Percentiles rank a stretch among this genome's conserved stretches.
These are phyloP conservation scores for Cladorrhinum samala DNA, from an alignment of 495 filamentous ascomycete genomes.

Conservation along the genomic window DNA sequence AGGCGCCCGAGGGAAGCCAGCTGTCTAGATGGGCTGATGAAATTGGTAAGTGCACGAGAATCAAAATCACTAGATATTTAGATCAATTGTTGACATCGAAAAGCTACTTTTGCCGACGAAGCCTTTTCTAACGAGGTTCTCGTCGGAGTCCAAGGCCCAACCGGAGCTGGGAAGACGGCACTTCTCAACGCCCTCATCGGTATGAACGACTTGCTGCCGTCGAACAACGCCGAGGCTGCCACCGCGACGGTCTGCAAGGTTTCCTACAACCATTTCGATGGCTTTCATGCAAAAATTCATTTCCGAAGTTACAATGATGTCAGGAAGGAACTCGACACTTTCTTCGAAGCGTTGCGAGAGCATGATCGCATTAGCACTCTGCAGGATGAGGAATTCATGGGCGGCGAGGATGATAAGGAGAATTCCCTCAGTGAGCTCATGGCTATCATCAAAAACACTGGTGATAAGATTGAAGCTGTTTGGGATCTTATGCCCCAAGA, in stretches of 20 bases:
- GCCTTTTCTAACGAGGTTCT: slow-evolving; percentile 4
- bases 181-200: slow-evolving; percentile 24
- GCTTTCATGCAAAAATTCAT: slow-evolving; percentile 13
- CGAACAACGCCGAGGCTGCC: slow-evolving; percentile 17
- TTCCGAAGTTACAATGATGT: slow-evolving; percentile 11
- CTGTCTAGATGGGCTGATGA: too few relatives aligned
- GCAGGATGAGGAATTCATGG: neutral
- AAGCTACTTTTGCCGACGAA: too few relatives aligned
- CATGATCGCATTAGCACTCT: slow-evolving; percentile 3
- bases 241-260: slow-evolving; percentile 22
- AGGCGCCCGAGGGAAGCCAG: too few relatives aligned
- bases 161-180: slow-evolving; percentile 27
- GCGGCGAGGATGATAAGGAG: neutral
- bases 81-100: too few relatives aligned
- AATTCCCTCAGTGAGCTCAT: neutral
- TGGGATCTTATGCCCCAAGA: slow-evolving; percentile 3
- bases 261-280: slow-evolving; percentile 9
- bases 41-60: too few relatives aligned
- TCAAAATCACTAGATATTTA: too few relatives aligned
- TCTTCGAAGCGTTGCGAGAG: slow-evolving; percentile 11
- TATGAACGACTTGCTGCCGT: slow-evolving; percentile 16
- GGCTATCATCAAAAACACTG: neutral
- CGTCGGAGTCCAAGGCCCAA: slow-evolving; percentile 22
- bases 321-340: slow-evolving; percentile 9
- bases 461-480: slow-evolving; percentile 5